These are phyloP conservation scores for Gracilaria gracilis DNA, from an alignment of 23 red algal genomes.

Conservation along the genomic window DNA sequence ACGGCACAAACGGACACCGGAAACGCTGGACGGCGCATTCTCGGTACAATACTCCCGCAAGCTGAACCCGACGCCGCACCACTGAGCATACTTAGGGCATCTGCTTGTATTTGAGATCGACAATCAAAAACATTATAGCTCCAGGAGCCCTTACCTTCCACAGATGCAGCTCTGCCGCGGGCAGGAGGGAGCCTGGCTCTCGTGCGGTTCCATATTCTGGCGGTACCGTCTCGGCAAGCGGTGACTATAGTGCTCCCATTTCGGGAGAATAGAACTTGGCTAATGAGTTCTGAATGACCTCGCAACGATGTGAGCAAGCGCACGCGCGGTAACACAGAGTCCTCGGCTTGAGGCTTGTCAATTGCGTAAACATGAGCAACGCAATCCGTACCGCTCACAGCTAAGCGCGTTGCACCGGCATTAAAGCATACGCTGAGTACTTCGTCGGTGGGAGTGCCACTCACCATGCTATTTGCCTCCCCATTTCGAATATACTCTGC, in stretches of 20 bases:
- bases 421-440: constrained; percentile 79
- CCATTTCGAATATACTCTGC: constrained; percentile 8
- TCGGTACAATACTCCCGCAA: constrained; percentile 70
- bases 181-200: constrained; percentile 46
- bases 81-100: constrained; percentile 55
- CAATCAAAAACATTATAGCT: constrained; percentile 72
- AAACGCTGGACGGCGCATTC: constrained; percentile 61
- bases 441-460: constrained; percentile 34
- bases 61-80: constrained; percentile 60
- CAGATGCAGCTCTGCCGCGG: constrained; percentile 22
- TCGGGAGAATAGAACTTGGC: constrained; percentile 82
- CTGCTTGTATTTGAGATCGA: constrained; percentile 59
- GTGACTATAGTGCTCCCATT: constrained; percentile 71
- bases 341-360: constrained; percentile 15
- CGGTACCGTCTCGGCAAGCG: constrained; percentile 78
- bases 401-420: constrained; percentile 82
- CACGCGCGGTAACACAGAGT: constrained; percentile 30
- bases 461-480: constrained; percentile 56
- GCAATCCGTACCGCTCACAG: constrained; percentile 77
- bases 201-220: constrained; percentile 84
- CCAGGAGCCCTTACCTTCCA: constrained; percentile 73
- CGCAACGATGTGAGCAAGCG: constrained; percentile 69
- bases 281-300: constrained; percentile 66
- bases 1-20: constrained; percentile 73
- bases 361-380: constrained; percentile 78